These are phyloP conservation scores for Coemansia sp. DNA, from an alignment of 192 early-diverging fungal genomes.

Conservation along the genomic window DNA sequence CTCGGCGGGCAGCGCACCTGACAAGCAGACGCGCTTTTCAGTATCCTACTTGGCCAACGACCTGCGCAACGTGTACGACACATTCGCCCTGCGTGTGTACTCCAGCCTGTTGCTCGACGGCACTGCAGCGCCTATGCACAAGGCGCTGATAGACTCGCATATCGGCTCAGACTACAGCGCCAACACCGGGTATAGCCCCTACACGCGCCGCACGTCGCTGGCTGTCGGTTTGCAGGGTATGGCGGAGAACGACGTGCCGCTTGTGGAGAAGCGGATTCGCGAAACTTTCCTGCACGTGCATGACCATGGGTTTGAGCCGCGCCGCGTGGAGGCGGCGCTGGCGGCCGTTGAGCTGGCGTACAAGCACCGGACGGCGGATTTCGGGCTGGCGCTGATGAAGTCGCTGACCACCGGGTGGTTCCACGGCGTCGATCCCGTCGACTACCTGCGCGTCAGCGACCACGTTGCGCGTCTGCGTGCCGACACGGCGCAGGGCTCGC, in stretches of 20 bases:
- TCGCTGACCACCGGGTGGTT: conserved; percentile 78
- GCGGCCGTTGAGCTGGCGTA: conserved; percentile 88
- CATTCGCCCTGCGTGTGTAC: conserved; percentile 78
- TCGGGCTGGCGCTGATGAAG: conserved; percentile 82
- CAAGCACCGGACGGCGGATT: conserved; percentile 85
- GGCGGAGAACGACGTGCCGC: conserved; percentile 57
- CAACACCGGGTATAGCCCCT: conserved; percentile 86
- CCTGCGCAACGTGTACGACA: conserved; percentile 73
- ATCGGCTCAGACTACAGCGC: conserved; percentile 87
- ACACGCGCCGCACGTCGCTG: conserved; percentile 56
- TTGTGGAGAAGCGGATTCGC: conserved; percentile 65
- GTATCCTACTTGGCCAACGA: conserved; percentile 74
- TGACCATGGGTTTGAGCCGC: conserved; percentile 72
- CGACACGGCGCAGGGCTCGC: conserved; percentile 56
- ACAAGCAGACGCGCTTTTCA: conserved; percentile 79
- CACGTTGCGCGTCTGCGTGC: conserved; percentile 69
- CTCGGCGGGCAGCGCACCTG: conserved; percentile 45
- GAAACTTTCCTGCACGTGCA: conserved; percentile 66
- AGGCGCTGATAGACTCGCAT: conserved; percentile 87
- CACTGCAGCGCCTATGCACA: conserved; percentile 88
- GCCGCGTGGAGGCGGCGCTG: conserved; percentile 77
- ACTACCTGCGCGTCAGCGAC: conserved; percentile 77
- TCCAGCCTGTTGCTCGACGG: conserved; percentile 83
- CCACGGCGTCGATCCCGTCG: conserved; percentile 82
- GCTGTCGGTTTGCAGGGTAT: conserved; percentile 91